phyloP scores from a whole-genome alignment of 2,329 filamentous ascomycete species.

The Neofusicoccum parvum region DNA sequence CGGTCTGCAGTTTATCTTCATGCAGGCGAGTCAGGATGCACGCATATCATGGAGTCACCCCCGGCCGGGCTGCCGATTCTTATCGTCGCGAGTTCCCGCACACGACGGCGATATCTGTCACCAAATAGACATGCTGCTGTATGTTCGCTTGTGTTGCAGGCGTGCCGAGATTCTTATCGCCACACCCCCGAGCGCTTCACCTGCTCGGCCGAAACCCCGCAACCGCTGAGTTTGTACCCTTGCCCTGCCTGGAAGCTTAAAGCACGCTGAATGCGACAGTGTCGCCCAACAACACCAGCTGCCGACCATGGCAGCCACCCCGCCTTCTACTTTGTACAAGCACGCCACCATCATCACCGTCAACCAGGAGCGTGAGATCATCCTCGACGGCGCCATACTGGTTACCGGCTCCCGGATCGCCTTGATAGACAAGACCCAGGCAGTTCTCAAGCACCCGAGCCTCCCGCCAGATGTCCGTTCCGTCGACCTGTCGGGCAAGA shows the following conservation, averaged over 20 bases:
- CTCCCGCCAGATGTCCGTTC: slow-evolving; percentile 19
- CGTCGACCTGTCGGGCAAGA: slow-evolving; percentile 34
- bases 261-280: not conserved
- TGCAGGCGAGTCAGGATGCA: too few relatives aligned
- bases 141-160: not conserved
- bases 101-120: too few relatives aligned
- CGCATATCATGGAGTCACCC: not conserved
- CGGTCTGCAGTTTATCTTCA: not conserved
- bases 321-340: slow-evolving; percentile 45
- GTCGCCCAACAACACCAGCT: not conserved
- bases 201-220: not conserved
- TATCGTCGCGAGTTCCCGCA: not conserved
- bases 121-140: not conserved
- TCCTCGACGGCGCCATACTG: slow-evolving; percentile 52
- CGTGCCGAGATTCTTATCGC: slow-evolving; percentile 3
- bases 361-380: slow-evolving; percentile 49
- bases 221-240: not conserved
- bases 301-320: not conserved
- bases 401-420: slow-evolving; percentile 44
- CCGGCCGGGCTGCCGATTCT: not conserved
- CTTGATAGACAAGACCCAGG: slow-evolving; percentile 45
- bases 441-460: slow-evolving; percentile 26
- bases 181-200: not conserved
- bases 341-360: slow-evolving; percentile 57
- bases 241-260: not conserved